A percentile compares a stretch with the other conserved stretches of the same genome.
Conservation (phyloP, 1,139 yeast genomes). For the Candida sojae region DNA sequence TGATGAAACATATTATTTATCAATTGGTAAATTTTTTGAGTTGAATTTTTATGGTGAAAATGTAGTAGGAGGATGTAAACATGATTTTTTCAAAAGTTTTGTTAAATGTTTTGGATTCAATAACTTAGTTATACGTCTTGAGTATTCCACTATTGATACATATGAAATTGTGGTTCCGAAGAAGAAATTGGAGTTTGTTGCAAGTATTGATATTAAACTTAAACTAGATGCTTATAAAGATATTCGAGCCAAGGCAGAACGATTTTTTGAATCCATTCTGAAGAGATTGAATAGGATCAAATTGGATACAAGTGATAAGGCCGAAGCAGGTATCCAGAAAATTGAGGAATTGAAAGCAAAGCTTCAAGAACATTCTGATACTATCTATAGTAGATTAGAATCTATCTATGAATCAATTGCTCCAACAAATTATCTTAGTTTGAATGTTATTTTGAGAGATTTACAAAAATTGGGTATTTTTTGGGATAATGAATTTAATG, state of each 20-base stretch:
- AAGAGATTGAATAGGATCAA: conserved; percentile 76
- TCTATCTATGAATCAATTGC: conserved; percentile 55
- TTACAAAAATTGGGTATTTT: conserved; percentile 81
- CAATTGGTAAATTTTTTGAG: conserved; percentile 92
- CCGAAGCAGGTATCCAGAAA: conserved; percentile 65
- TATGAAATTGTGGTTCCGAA: conserved; percentile 81
- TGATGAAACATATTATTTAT: conserved; percentile 85
- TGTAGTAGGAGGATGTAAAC: conserved; percentile 55
- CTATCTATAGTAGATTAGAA: conserved; percentile 48
- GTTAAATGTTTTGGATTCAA: conserved; percentile 83
- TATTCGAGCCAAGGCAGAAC: conserved; percentile 53
- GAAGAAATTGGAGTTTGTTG: conserved; percentile 69
- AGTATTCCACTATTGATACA: conserved; percentile 71
- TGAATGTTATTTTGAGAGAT: conserved; percentile 69
- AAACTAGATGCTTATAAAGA: conserved; percentile 64
- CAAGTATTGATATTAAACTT: conserved; percentile 67
- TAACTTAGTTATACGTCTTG: conserved; percentile 77
- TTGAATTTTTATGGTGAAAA: conserved; percentile 75
- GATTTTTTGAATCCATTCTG: conserved; percentile 74
- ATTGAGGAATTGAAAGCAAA: conserved; percentile 59
- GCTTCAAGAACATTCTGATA: conserved; percentile 52
- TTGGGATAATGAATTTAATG: conserved; percentile 86
- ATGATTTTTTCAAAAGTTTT: conserved; percentile 79
- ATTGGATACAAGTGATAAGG: conserved; percentile 74
- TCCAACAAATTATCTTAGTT: conserved; percentile 66